Conservation (phyloP, 805 yeast genomes). For the Barnettozyma botsteinii region DNA sequence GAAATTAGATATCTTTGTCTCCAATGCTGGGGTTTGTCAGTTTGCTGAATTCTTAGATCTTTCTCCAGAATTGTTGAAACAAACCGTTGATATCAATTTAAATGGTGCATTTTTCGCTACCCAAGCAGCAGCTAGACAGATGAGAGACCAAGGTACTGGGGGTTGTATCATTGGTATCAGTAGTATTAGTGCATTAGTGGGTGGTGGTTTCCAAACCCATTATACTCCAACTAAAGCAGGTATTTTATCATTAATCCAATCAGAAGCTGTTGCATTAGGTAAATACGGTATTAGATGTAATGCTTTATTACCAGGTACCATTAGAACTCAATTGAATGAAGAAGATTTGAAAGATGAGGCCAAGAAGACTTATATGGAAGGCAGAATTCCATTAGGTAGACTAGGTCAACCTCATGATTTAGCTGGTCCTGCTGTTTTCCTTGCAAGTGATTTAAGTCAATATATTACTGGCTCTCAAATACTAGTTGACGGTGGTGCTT, state of each 20-base stretch:
- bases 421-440: conserved; percentile 38
- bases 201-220: conserved; percentile 41
- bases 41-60: conserved; percentile 37
- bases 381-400: conserved; percentile 36
- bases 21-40: conserved; percentile 43
- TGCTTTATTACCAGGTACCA: conserved; percentile 42
- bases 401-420: conserved; percentile 34
- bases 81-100: conserved; percentile 35
- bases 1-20: conserved; percentile 35
- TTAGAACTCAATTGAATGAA: conserved; percentile 37
- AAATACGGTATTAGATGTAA: conserved; percentile 39
- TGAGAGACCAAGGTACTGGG: conserved; percentile 40
- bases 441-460: conserved; percentile 33
- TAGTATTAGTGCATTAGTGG: conserved; percentile 39
- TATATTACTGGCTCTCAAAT: conserved; percentile 39
- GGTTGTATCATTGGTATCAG: conserved; percentile 42
- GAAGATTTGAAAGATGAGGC: conserved; percentile 34
- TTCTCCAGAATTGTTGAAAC: conserved; percentile 31
- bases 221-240: conserved; percentile 48
- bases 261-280: conserved; percentile 39
- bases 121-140: conserved; percentile 42
- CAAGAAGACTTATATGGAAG: conserved; percentile 34
- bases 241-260: conserved; percentile 37
- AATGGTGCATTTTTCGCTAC: conserved; percentile 41
- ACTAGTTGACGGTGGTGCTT: conserved; percentile 41